Base-by-base conservation (phyloP, 2,329 filamentous ascomycete species). In the Pseudogymnoascus sp. region DNA sequence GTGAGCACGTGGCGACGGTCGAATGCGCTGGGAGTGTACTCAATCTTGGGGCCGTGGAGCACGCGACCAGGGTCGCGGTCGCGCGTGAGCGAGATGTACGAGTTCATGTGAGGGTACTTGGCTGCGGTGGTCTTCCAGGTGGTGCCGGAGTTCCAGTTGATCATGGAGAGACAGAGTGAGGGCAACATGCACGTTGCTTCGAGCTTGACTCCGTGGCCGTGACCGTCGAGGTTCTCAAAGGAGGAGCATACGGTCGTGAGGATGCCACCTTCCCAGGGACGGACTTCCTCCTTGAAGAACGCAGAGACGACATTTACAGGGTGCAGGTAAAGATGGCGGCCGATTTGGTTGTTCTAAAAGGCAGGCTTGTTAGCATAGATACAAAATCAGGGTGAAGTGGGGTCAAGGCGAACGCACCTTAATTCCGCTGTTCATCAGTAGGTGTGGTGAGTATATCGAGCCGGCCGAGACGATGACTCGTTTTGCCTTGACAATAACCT, bases 131-230 rank as follows among this genome's bases (percentile, higher is more conserved):
- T 76, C 76, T 96, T 96, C 73, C 82, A 90, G 50, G 90, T 82
- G 10, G 91, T 72, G 0, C 86, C 89, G 62, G 79, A 78, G n/a
- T 74, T 77, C 86, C 89, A 96, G 13, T 86, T 82, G 62, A 90
- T 78, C 61, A 82, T 76, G 4, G 85, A 78, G 13, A 92, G 77
- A 68, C 84, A 81, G 2, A 85, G 73, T 16, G 86, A 83, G 0
- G 92, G 91, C 71, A 86, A 68, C 88, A 95, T 93, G 70, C 83
- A 83, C 1, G 84, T 84, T 8, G 86, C 80, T 78, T 97, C 92
- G 29, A 97, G 79, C 74, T 96, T 96, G 59, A 82, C 81, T 40
- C 93, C 93, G 70, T 97, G 91, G 64, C 91, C 91, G 44, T 86
- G 80, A 5, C 84, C 84, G 72, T 96, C 91, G 0, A 93, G 80